Conservation (phyloP, 2,329 filamentous ascomycete species). For the Catunica adiposa region DNA sequence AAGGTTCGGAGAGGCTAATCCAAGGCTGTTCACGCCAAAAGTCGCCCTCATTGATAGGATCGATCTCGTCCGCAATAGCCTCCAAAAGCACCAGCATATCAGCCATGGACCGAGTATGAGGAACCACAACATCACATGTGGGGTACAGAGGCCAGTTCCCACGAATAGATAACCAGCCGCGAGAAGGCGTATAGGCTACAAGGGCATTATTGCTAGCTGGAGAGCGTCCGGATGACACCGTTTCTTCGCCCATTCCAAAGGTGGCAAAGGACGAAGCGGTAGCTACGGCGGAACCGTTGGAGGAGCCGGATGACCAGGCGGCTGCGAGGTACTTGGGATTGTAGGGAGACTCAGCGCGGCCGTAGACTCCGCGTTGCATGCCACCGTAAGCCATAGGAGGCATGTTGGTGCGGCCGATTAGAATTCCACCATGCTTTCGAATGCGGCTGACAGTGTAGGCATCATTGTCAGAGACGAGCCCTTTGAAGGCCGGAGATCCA, state of each 20-base stretch:
- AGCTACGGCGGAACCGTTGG: constrained; percentile 37
- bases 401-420: constrained; percentile 23
- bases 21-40: constrained; percentile 38
- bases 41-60: constrained; percentile 27
- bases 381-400: constrained; percentile 38
- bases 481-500: constrained; percentile 37
- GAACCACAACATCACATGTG: constrained; percentile 38
- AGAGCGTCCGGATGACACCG: constrained; percentile 37
- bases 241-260: constrained; percentile 39
- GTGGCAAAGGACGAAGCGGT: constrained; percentile 33
- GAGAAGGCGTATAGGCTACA: constrained; percentile 38
- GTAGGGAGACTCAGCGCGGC: constrained; percentile 39
- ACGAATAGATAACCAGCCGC: constrained; percentile 32
- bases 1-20: constrained; percentile 24
- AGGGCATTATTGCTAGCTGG: constrained; percentile 41
- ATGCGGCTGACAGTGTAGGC: constrained; percentile 33
- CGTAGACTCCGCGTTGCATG: constrained; percentile 40
- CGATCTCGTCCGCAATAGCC: constrained; percentile 26
- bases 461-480: constrained; percentile 34
- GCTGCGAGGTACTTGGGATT: constrained; percentile 35
- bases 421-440: constrained; percentile 31
- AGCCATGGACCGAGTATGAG: constrained; percentile 32
- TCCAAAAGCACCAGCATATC: constrained; percentile 35
- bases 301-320: constrained; percentile 40
- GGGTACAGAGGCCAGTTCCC: constrained; percentile 40